Evolutionary conservation across 768 basidiomycete genomes (phyloP).

Genomic region (Hirschioporus abietinus): DNA sequence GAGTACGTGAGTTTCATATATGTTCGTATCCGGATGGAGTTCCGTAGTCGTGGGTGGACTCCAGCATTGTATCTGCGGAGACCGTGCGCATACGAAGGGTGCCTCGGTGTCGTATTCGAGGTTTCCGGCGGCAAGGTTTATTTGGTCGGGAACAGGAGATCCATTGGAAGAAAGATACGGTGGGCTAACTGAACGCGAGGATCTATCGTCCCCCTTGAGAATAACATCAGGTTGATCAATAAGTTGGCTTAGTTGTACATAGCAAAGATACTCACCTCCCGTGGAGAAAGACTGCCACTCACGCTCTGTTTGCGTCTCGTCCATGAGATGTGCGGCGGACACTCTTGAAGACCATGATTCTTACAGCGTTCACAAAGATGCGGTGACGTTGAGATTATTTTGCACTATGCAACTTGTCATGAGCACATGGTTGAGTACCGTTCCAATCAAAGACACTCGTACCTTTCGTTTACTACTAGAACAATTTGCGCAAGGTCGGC

Average conservation of each 20-base stretch:
- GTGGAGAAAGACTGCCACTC: background rate
- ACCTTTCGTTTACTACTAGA: background rate
- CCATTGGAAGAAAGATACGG: background rate
- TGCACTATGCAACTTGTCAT: background rate
- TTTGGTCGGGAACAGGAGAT: background rate
- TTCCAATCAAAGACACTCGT: background rate
- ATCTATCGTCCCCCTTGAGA: background rate
- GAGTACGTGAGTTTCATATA: background rate
- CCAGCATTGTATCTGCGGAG: background rate
- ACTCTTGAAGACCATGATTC: background rate
- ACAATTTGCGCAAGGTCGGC: background rate
- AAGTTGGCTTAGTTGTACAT: background rate
- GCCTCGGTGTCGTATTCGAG: background rate
- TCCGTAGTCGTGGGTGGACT: background rate
- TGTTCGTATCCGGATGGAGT: background rate
- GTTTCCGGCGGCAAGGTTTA: background rate
- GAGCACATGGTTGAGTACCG: background rate
- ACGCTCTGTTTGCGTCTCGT: background rate
- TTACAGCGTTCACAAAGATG: background rate
- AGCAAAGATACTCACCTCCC: background rate
- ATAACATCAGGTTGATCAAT: background rate
- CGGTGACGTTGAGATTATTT: background rate
- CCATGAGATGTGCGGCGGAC: background rate
- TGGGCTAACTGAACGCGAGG: background rate
- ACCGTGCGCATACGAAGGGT: background rate